These are phyloP conservation scores for Pichia ethanolica DNA, from an alignment of 805 yeast genomes.

Conservation along the genomic window DNA sequence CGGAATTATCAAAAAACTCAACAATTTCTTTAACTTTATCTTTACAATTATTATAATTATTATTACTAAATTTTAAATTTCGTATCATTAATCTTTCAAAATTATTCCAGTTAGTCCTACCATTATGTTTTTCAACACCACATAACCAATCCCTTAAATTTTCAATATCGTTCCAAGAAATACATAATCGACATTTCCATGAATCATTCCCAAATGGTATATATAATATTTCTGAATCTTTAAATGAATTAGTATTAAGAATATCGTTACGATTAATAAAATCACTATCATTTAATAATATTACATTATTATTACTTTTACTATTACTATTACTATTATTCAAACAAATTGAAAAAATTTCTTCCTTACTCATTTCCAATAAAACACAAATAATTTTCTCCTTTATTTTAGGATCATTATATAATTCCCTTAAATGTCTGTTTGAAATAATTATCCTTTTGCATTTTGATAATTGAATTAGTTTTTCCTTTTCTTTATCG, in stretches of 20 bases:
- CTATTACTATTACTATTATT: constrained; percentile 8
- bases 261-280: background rate
- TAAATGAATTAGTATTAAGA: background rate
- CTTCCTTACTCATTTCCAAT: constrained; percentile 17
- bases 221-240: constrained; percentile 7
- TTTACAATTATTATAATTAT: background rate
- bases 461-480: constrained; percentile 16
- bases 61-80: constrained; percentile 7
- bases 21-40: background rate
- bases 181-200: constrained; percentile 22
- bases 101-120: constrained; percentile 3
- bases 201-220: constrained; percentile 18
- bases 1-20: background rate
- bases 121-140: constrained; percentile 1
- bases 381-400: constrained; percentile 15
- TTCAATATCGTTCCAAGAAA: constrained; percentile 17
- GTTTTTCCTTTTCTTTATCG: background rate
- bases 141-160: constrained; percentile 9
- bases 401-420: constrained; percentile 12
- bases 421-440: constrained; percentile 17
- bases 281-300: too few relatives aligned
- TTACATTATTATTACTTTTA: background rate
- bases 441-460: constrained; percentile 20
- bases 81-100: constrained; percentile 15
- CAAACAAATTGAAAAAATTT: constrained; percentile 10